Base-by-base conservation (phyloP, 1,284 basidiomycete genomes). In the Ustilago nuda region DNA sequence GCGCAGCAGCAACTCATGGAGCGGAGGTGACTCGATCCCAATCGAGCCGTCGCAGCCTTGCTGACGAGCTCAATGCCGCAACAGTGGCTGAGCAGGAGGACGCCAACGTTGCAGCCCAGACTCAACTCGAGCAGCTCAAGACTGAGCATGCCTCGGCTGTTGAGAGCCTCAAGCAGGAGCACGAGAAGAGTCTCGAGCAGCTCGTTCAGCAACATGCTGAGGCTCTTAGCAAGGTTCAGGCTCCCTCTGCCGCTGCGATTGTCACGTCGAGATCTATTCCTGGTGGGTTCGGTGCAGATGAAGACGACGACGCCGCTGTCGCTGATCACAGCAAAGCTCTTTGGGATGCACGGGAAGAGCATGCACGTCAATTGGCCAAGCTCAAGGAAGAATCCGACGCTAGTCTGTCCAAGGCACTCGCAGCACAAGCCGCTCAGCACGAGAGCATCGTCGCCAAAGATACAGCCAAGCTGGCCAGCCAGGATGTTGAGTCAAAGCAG, bases 1-100 rank as follows among this genome's bases (percentile, higher is more conserved):
- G n/a, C 6, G 35, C 30, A 3, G 11, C 55, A 56, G 15, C 12
- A 45, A 13, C 13, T 19, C 41, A 45, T 30, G 48, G 23, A 13
- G 7, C 43, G 17, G n/a, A 45, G 7, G 11, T 45, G 43, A 45
- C 43, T 19, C 48, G 17, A 33, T 33, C 56, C 12, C 56, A 46
- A 57, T 17, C 56, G 51, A 60, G 69, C 56, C 43, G 56, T 39
- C 52, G 59, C 37, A 76, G 66, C 89, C 98, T 64, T 95, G 98
- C 88, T 91, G 95, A 61, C 96, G 95, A 15, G 93, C 94, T 5
- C 94, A 94, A 59, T 15, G 67, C 62, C n/a, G 67, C 57, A 11
- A 48, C 69, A 5, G 59, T 39, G 6, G 69, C 64, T 33, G 74
- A 79, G 65, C 66, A 68, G 17, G 39, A 66, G n/a, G 8, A 58